phyloP scores from a whole-genome alignment of 2,329 filamentous ascomycete genomes.

The Colletotrichum graminicola region DNA sequence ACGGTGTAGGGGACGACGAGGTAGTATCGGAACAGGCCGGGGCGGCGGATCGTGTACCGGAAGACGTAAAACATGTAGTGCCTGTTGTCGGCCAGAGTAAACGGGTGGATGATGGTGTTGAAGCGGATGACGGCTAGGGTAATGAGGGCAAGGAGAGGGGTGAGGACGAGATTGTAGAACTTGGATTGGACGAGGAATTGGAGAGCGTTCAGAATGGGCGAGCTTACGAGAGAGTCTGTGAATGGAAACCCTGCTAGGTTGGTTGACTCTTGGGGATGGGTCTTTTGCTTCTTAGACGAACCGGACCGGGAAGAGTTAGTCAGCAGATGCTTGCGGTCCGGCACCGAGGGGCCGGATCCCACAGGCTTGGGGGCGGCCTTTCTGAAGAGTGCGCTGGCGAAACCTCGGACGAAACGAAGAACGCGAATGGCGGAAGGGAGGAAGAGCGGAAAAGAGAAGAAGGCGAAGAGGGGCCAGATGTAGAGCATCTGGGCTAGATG shows the following conservation, averaged over 20 bases:
- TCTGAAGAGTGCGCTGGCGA: background rate
- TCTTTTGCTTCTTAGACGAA: conserved; percentile 4
- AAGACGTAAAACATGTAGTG: conserved; percentile 99
- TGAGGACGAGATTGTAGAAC: conserved; percentile 48
- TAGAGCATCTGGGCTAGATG: conserved; percentile 96
- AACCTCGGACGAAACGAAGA: conserved; percentile 24
- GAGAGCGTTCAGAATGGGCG: conserved; percentile 22
- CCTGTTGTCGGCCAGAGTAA: conserved; percentile 94
- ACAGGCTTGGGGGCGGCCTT: background rate
- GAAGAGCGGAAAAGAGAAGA: conserved; percentile 88
- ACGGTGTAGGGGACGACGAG: conserved; percentile 78
- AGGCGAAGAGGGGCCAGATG: conserved; percentile 88
- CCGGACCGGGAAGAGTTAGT: background rate
- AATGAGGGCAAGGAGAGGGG: conserved; percentile 50
- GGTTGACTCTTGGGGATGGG: background rate
- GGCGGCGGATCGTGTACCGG: conserved; percentile 79
- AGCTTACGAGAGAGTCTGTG: background rate
- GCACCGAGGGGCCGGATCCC: background rate
- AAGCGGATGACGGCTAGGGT: conserved; percentile 70
- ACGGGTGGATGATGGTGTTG: conserved; percentile 96
- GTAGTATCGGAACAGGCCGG: conserved; percentile 73
- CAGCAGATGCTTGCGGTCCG: background rate
- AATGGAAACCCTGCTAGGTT: background rate
- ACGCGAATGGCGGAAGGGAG: conserved; percentile 62
- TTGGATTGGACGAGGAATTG: conserved; percentile 44